These are phyloP conservation scores for Russula emetica DNA, from an alignment of 768 basidiomycete species.

Conservation along the genomic window DNA sequence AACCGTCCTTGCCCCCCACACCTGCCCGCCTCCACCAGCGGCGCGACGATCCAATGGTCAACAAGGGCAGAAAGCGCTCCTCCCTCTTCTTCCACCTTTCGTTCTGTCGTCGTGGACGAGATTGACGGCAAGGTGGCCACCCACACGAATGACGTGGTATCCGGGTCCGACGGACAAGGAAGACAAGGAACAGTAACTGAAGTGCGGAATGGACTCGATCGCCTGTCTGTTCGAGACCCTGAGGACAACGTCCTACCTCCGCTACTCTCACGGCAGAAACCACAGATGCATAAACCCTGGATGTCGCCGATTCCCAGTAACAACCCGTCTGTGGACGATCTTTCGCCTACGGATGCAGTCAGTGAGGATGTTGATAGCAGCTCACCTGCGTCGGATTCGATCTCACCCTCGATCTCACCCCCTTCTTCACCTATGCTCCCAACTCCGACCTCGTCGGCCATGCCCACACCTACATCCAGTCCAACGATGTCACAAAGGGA, in stretches of 20 bases:
- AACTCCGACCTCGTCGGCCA: conserved; percentile 19
- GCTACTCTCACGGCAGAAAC: conserved; percentile 13
- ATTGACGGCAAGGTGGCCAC: background rate
- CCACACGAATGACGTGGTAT: background rate
- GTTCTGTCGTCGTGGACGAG: conserved; percentile 19
- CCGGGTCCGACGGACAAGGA: background rate
- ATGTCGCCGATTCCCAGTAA: conserved; percentile 26
- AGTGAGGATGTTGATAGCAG: background rate
- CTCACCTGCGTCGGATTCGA: background rate
- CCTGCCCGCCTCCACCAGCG: conserved; percentile 15
- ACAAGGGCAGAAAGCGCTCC: conserved; percentile 20
- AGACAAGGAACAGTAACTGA: background rate
- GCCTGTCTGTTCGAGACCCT: conserved; percentile 4
- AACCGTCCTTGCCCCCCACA: conserved; percentile 25
- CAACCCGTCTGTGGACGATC: conserved; percentile 22
- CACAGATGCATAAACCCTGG: background rate
- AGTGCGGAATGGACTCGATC: background rate
- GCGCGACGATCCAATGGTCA: conserved; percentile 23
- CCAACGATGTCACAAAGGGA: conserved; percentile 9
- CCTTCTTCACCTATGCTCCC: conserved; percentile 16
- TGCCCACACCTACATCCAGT: conserved; percentile 17
- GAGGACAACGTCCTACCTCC: conserved; percentile 13
- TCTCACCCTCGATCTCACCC: conserved; percentile 19
- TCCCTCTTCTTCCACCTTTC: conserved; percentile 22
- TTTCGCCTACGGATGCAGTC: background rate